Evolutionary conservation across 2,329 filamentous ascomycete genomes (phyloP), one percentile per base, ranked within the genome.

Genomic region (Cryphonectria carpinicola): DNA sequence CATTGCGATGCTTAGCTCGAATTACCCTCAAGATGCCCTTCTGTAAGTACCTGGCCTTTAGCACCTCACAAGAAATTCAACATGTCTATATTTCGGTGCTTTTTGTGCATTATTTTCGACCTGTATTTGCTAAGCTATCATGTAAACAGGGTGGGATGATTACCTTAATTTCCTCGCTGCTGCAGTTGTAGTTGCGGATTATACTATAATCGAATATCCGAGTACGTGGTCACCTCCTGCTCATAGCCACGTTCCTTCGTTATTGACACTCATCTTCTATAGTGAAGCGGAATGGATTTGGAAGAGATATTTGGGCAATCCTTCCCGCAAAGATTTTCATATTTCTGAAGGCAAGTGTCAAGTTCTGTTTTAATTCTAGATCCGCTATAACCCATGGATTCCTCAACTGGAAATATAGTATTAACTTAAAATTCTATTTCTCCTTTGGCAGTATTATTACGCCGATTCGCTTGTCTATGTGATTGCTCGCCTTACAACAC

Each of bases 201-300:
- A 49, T 19, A 8, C 4, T 22, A 49, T 49, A 11, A n/a, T n/a
- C 22, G 46, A 49, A 11, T 10, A n/a, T 49, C 46, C 46, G 1
- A 49, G 46, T 49, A n/a, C 8, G 46, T 49, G 2, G 19, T 11
- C 2, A 49, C 22, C 22, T n/a, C 8, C 22, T 49, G 1, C 22
- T 10, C 6, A 49, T n/a, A 1, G 3, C 4, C 19, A 8, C 37
- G 10, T 13, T 10, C 1, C 3, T 19, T 22, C 1, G 3, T 1
- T 49, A 22, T 4, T 49, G 8, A 49, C 46, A 3, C 19, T 5
- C 8, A 6, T n/a, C n/a, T n/a, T n/a, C 7, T n/a, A 3, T 8
- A 49, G 46, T 49, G 46, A 49, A n/a, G 46, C 17, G 6, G 22
- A 49, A n/a, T 11, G 46, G 46, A 8, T 49, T 49, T n/a, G 46